Percentiles rank a stretch among this genome's conserved stretches.
Conservation (phyloP, 805 yeast species). For the Metschnikowia picachoensis region DNA sequence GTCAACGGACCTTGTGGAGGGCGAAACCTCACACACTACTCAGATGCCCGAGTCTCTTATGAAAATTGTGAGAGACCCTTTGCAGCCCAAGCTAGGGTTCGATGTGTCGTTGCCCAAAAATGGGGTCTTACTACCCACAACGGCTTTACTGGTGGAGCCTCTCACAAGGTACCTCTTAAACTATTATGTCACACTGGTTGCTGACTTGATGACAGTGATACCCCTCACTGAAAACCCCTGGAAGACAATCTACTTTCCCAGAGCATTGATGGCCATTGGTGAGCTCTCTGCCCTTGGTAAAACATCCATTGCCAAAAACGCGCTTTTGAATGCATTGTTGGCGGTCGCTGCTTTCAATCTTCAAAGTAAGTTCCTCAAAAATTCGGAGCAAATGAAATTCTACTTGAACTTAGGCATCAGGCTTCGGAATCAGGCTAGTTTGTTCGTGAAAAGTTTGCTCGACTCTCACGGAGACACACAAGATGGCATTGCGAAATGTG, state of each 20-base stretch:
- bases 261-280: constrained; percentile 79
- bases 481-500: constrained; percentile 45
- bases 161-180: constrained; percentile 67
- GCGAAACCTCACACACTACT: constrained; percentile 30
- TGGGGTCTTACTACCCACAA: constrained; percentile 44
- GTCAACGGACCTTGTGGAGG: constrained; percentile 33
- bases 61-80: constrained; percentile 42
- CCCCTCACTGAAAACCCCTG: constrained; percentile 77
- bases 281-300: constrained; percentile 71
- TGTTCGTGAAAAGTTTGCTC: constrained; percentile 56
- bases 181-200: constrained; percentile 71
- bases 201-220: constrained; percentile 73
- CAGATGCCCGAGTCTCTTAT: constrained; percentile 53
- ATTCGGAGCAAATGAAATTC: constrained; percentile 62
- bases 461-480: constrained; percentile 31
- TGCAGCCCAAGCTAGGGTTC: constrained; percentile 41
- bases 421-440: constrained; percentile 69
- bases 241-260: constrained; percentile 81
- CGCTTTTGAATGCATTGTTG: constrained; percentile 69
- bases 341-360: constrained; percentile 82
- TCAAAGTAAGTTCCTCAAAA: constrained; percentile 65
- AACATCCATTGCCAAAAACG: constrained; percentile 73
- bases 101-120: constrained; percentile 31
- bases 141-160: constrained; percentile 63
- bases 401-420: constrained; percentile 71